Evolutionary conservation across 192 early-diverging fungal genomes (phyloP).

Genomic region (Entomortierella parvispora): DNA sequence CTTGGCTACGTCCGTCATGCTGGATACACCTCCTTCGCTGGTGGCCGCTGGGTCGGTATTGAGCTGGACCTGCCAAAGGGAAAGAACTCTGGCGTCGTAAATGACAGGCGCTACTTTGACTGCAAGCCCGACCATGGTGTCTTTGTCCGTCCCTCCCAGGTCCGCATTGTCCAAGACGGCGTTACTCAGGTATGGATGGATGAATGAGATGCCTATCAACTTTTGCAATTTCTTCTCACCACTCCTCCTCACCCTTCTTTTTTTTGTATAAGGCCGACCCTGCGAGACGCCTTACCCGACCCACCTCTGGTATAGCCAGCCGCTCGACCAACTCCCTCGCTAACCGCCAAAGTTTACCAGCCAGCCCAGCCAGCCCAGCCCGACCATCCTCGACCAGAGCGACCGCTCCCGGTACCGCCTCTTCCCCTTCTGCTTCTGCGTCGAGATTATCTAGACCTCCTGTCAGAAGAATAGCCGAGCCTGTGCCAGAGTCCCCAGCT

Average conservation of each 20-base stretch:
- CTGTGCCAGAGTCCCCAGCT: constrained; percentile 15
- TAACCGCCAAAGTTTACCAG: background rate
- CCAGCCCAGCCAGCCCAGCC: background rate
- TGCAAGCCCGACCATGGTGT: constrained; percentile 77
- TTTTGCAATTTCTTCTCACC: no score
- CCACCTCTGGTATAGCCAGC: constrained; percentile 1
- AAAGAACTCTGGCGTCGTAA: constrained; percentile 83
- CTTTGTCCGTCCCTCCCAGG: constrained; percentile 79
- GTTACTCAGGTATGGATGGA: no score
- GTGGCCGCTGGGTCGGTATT: constrained; percentile 91
- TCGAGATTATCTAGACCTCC: constrained; percentile 28
- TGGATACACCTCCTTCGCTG: constrained; percentile 83
- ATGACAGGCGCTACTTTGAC: constrained; percentile 83
- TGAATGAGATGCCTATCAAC: no score
- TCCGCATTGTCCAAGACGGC: constrained; percentile 36
- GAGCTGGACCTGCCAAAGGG: constrained; percentile 81
- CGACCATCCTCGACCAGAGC: constrained; percentile 13
- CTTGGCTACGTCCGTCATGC: constrained; percentile 75
- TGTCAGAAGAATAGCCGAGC: constrained; percentile 4
- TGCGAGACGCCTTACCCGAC: constrained; percentile 8
- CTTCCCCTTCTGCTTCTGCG: constrained; percentile 6
- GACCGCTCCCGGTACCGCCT: background rate
- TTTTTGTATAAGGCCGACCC: background rate
- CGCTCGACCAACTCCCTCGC: background rate
- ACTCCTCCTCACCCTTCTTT: no score